These are phyloP conservation scores for Sordariomycetes sp. DNA, from an alignment of 2,329 filamentous ascomycete genomes.

Conservation along the genomic window DNA sequence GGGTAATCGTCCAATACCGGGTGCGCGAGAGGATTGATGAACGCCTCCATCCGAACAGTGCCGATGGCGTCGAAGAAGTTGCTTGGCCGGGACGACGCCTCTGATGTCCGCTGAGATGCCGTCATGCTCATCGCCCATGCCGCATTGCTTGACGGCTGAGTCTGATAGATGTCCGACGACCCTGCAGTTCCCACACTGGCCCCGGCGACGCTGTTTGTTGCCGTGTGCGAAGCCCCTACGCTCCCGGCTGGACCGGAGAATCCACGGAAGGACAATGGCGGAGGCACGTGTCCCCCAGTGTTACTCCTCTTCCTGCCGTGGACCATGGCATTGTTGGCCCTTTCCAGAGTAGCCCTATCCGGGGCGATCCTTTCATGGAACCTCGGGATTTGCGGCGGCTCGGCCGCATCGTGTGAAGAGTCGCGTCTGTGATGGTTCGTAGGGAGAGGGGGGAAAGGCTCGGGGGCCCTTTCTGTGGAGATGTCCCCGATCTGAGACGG, in stretches of 20 bases:
- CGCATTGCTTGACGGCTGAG: conserved; percentile 19
- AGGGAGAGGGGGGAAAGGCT: conserved; percentile 23
- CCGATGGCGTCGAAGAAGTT: conserved; percentile 81
- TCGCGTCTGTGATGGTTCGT: conserved; percentile 30
- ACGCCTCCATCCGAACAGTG: conserved; percentile 93
- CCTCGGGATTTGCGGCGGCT: conserved; percentile 59
- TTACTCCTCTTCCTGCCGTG: conserved; percentile 85
- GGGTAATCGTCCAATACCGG: conserved; percentile 30
- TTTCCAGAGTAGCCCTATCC: conserved; percentile 20
- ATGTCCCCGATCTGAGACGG: conserved; percentile 21
- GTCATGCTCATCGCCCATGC: conserved; percentile 28
- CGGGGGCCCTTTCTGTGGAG: conserved; percentile 19
- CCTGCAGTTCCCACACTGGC: conserved; percentile 43
- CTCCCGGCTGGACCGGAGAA: conserved; percentile 48
- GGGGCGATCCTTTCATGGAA: conserved; percentile 28
- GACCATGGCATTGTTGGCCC: conserved; percentile 28
- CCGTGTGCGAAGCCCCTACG: conserved; percentile 26
- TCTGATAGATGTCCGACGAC: conserved; percentile 44
- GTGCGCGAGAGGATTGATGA: conserved; percentile 56
- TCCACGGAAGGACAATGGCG: conserved; percentile 62
- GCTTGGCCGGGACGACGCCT: conserved; percentile 35
- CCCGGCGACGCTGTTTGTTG: conserved; percentile 43
- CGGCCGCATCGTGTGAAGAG: conserved; percentile 46
- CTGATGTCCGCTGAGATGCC: conserved; percentile 31
- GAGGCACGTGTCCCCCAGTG: conserved; percentile 62